Evolutionary conservation across 192 early-diverging fungal genomes (phyloP).

Genomic region (Piromyces finnis): DNA sequence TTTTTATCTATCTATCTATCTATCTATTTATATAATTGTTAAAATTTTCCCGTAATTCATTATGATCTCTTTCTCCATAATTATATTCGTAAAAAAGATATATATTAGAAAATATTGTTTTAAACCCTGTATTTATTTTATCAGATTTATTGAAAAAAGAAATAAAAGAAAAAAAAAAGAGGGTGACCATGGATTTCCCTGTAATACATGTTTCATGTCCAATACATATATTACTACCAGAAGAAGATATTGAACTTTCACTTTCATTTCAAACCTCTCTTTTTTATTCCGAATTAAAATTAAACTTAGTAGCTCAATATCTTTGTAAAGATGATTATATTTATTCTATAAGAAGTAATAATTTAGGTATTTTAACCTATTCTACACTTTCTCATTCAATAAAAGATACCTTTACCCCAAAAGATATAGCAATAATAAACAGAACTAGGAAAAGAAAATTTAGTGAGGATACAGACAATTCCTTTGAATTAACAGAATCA

Average conservation of each 20-base stretch:
- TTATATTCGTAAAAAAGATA: too few relatives aligned
- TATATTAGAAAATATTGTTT: neutral
- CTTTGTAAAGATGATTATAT: neutral
- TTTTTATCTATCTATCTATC: too few relatives aligned
- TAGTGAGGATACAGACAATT: too few relatives aligned
- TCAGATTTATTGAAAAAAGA: neutral
- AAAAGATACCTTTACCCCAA: too few relatives aligned
- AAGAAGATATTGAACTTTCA: neutral
- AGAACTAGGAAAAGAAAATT: too few relatives aligned
- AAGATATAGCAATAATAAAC: too few relatives aligned
- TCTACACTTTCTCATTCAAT: neutral
- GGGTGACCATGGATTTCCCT: neutral
- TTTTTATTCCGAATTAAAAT: neutral
- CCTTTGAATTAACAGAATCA: too few relatives aligned
- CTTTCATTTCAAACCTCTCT: neutral
- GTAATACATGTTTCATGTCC: neutral
- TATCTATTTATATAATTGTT: too few relatives aligned
- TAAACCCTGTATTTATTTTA: neutral
- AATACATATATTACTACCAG: neutral
- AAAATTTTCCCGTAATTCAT: too few relatives aligned
- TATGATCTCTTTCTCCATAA: too few relatives aligned
- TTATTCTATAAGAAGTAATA: neutral
- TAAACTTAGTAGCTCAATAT: neutral
- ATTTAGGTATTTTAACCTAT: neutral
- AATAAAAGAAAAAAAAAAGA: neutral